Conservation (phyloP, 345 rosid species). For the Syzygium jambos region DNA sequence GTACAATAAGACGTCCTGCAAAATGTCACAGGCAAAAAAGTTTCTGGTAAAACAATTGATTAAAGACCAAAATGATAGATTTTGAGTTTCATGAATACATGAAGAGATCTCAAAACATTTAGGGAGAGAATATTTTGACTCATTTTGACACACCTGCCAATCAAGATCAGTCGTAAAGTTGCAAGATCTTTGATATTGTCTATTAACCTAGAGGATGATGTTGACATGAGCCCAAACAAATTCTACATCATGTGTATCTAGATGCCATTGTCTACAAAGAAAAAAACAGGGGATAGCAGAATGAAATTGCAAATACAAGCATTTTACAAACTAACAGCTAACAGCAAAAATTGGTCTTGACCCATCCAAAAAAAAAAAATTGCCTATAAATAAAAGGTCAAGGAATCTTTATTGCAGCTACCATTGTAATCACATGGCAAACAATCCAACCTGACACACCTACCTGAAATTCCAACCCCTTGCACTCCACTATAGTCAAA, state of each 20-base stretch:
- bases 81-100: not conserved
- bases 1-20: conserved; percentile 43
- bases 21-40: not conserved
- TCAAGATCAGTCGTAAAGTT: not conserved
- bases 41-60: not conserved
- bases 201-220: not conserved
- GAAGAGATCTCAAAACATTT: not conserved
- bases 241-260: not conserved
- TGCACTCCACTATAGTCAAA: conserved; percentile 3
- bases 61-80: not conserved
- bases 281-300: not conserved
- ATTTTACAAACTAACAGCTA: not conserved
- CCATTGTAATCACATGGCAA: not conserved
- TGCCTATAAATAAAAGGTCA: not conserved
- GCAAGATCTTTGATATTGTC: not conserved
- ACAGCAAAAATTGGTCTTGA: not conserved
- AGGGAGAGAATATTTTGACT: not conserved
- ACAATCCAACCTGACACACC: not conserved
- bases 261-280: not conserved
- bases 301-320: not conserved
- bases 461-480: conserved; percentile 14
- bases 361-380: not conserved
- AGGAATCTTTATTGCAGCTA: not conserved
- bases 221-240: not conserved
- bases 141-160: not conserved